These are phyloP conservation scores for Macrolepiota albuminosa DNA, from an alignment of 768 basidiomycete genomes.

Conservation along the genomic window DNA sequence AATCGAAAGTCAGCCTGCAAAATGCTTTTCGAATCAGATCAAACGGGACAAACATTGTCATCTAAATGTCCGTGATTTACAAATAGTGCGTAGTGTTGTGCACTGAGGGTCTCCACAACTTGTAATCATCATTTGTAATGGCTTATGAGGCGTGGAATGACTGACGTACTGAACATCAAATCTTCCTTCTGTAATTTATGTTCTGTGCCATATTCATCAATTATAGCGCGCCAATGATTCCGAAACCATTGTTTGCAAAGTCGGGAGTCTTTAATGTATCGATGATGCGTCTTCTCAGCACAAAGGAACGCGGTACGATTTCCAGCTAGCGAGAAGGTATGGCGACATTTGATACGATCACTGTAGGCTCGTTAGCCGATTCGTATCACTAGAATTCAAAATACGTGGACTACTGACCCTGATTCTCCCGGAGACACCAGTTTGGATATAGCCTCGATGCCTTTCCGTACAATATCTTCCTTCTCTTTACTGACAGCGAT, in stretches of 20 bases:
- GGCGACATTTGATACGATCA: background rate
- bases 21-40: background rate
- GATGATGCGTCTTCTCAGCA: too few relatives aligned
- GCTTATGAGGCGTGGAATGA: background rate
- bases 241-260: background rate
- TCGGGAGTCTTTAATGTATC: too few relatives aligned
- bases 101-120: slow-evolving; percentile 13
- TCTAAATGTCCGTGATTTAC: slow-evolving; percentile 9
- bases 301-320: background rate
- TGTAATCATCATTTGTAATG: background rate
- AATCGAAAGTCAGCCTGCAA: background rate
- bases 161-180: slow-evolving; percentile 6
- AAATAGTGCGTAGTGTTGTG: slow-evolving; percentile 6
- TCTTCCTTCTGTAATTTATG: slow-evolving; percentile 5
- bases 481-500: slow-evolving; percentile 2
- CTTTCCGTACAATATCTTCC: slow-evolving; percentile 6
- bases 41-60: background rate
- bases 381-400: background rate
- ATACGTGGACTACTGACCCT: background rate
- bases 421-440: slow-evolving; percentile 3
- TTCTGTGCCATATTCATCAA: slow-evolving; percentile 3
- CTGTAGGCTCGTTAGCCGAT: background rate
- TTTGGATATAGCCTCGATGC: slow-evolving; percentile 8
- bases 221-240: slow-evolving; percentile 1
- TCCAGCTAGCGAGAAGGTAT: slow-evolving; percentile 2